Percentiles rank a stretch among this genome's conserved stretches.
Evolutionary conservation across 306 rosid genomes (phyloP).

Genomic region (Trifolium dubium): DNA sequence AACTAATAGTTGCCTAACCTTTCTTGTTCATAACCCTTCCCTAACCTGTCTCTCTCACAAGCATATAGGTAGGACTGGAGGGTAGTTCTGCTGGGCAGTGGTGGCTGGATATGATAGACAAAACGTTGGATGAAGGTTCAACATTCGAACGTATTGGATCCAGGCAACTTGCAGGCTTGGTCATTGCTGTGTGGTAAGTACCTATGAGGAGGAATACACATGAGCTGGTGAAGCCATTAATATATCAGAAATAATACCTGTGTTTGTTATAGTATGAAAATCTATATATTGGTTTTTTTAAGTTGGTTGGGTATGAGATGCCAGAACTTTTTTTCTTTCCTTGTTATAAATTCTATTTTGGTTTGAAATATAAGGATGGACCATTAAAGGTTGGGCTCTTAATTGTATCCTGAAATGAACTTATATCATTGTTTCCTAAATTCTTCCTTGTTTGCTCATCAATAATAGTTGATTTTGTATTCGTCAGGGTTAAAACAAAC

Average conservation of each 20-base stretch:
- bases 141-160: slow-evolving; percentile 93
- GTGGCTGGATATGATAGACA: slow-evolving; percentile 99
- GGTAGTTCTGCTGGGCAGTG: slow-evolving; percentile 97
- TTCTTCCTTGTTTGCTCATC: slow-evolving; percentile 36
- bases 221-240: slow-evolving; percentile 37
- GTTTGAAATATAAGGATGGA: slow-evolving; percentile 37
- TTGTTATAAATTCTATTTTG: slow-evolving; percentile 36
- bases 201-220: slow-evolving; percentile 28
- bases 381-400: slow-evolving; percentile 23
- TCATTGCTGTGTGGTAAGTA: slow-evolving; percentile 89
- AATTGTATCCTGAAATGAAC: slow-evolving; percentile 32
- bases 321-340: slow-evolving; percentile 33
- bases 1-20: slow-evolving; percentile 28
- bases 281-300: slow-evolving; percentile 21
- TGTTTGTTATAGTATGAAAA: slow-evolving; percentile 33
- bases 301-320: slow-evolving; percentile 35
- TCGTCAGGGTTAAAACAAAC: slow-evolving; percentile 74
- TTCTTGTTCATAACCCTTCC: slow-evolving; percentile 35
- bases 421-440: slow-evolving; percentile 8
- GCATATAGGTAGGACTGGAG: slow-evolving; percentile 89
- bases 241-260: slow-evolving; percentile 37
- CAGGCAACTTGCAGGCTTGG: slow-evolving; percentile 99
- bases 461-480: slow-evolving; percentile 44
- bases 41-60: slow-evolving; percentile 38
- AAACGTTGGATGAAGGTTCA: slow-evolving; percentile 87